A percentile compares a stretch with the other conserved stretches of the same genome.
phyloP scores from a whole-genome alignment of 2,329 filamentous ascomycete species.

The Aspergillus novoparasiticus region DNA sequence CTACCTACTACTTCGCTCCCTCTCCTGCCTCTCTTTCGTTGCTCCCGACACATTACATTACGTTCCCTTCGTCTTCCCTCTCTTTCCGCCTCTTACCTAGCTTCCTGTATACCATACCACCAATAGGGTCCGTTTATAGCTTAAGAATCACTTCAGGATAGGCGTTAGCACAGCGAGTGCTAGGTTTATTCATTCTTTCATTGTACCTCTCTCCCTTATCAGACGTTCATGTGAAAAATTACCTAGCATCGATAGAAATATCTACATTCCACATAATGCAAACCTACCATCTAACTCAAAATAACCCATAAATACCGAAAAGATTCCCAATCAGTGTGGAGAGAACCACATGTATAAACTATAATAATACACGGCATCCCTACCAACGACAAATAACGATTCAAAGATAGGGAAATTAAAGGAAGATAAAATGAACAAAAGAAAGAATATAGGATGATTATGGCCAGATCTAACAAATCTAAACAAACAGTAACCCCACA shows the following conservation, averaged over 20 bases:
- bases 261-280: neutral
- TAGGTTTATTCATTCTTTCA: neutral
- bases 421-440: conserved; percentile 5
- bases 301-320: no score
- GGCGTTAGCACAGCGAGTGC: conserved; percentile 12
- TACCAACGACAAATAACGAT: neutral
- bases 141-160: conserved; percentile 9
- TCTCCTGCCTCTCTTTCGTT: neutral
- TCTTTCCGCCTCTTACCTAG: neutral
- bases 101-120: conserved; percentile 14
- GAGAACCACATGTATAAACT: neutral
- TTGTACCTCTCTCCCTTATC: neutral
- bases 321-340: neutral
- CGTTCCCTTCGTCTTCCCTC: neutral
- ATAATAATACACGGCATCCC: neutral
- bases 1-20: neutral
- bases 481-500: conserved; percentile 18
- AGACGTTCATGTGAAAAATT: neutral
- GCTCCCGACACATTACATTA: neutral
- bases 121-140: conserved; percentile 7
- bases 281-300: neutral
- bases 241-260: neutral
- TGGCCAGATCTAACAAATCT: conserved; percentile 21
- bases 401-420: neutral
- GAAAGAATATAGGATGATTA: conserved; percentile 11